Evolutionary conservation across 345 rosid species (phyloP), one percentile per base, ranked within the genome.

Genomic region (Eucalyptus polybractea): DNA sequence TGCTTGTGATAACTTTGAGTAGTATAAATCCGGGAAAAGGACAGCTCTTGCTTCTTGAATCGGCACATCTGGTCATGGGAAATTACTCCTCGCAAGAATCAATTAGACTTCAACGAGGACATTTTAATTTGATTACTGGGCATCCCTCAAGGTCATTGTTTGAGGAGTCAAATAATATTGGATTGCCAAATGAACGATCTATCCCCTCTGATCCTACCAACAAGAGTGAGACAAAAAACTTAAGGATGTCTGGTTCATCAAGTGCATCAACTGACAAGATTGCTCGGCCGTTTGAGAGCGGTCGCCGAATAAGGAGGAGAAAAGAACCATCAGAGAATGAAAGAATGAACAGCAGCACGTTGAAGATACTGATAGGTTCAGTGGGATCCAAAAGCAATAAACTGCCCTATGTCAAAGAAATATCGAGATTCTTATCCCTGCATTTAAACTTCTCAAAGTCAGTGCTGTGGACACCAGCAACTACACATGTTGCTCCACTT

Each of bases 311-410:
- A 29, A 87, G 86, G 88, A 60, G 76, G 29, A 88, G 88, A 72
- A 91, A 90, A 88, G 93, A 87, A 81, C 17, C 89, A 67, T 29
- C 91, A 87, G 87, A 91, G 81, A 76, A 44, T 8, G 44, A 93
- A 91, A 89, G 89, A 69, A 88, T 89, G 69, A 33, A 45, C 90
- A 80, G 90, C 91, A 91, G 89, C 95, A 90, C 87, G 69, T 95
- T 96, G 85, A 97, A 96, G 91, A 87, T 97, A 91, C 97, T 97
- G 76, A 94, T 96, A 85, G 99, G 98, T 89, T 96, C 99, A 76
- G 98, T 96, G 91, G 99, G 98, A 89, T 97, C 97, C 31, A 97
- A 97, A 93, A 97, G 99, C 95, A 97, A 96, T 92, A 97, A 96
- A 91, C 93, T 94, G 83, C 94, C 94, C 87, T 97, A 96, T 65